phyloP scores from a whole-genome alignment of 2,329 filamentous ascomycete species.

The Colletotrichum chrysophilum region DNA sequence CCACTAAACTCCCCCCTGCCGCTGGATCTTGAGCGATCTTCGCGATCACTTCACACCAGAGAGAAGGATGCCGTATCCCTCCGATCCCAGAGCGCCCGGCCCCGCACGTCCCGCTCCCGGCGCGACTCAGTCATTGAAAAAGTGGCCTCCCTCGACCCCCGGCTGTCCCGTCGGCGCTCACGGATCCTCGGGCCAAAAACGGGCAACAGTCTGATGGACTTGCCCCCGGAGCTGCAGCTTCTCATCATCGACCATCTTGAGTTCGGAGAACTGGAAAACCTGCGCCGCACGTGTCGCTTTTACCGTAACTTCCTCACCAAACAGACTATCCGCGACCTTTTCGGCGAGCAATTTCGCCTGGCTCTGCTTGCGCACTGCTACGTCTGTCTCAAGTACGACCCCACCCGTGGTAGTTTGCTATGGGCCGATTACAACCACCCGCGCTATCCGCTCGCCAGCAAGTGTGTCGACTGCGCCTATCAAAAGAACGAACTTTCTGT shows the following conservation, averaged over 20 bases:
- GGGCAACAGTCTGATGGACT: conserved; percentile 31
- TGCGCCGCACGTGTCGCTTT: conserved; percentile 45
- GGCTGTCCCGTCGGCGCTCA: conserved; percentile 5
- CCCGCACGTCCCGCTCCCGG: conserved; percentile 18
- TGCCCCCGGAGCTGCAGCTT: conserved; percentile 48
- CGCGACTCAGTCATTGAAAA: conserved; percentile 22
- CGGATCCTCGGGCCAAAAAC: conserved; percentile 9
- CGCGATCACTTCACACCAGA: neutral
- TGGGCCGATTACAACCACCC: conserved; percentile 31
- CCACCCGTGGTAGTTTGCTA: conserved; percentile 35
- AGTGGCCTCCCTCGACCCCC: conserved; percentile 16
- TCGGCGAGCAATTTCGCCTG: conserved; percentile 35
- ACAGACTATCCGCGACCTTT: conserved; percentile 37
- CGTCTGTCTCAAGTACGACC: conserved; percentile 40
- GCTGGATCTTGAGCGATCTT: conserved; percentile 3
- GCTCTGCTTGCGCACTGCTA: conserved; percentile 44
- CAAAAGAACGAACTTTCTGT: conserved; percentile 37
- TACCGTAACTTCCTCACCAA: conserved; percentile 40
- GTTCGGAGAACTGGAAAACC: conserved; percentile 47
- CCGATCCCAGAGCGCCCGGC: conserved; percentile 10
- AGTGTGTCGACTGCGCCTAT: conserved; percentile 45
- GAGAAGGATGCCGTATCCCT: conserved; percentile 8
- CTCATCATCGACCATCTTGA: conserved; percentile 43
- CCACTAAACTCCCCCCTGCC: conserved; percentile 16
- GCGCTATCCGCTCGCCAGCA: conserved; percentile 42